Base-by-base conservation (phyloP, 345 rosid species). In the Turritis glabra region DNA sequence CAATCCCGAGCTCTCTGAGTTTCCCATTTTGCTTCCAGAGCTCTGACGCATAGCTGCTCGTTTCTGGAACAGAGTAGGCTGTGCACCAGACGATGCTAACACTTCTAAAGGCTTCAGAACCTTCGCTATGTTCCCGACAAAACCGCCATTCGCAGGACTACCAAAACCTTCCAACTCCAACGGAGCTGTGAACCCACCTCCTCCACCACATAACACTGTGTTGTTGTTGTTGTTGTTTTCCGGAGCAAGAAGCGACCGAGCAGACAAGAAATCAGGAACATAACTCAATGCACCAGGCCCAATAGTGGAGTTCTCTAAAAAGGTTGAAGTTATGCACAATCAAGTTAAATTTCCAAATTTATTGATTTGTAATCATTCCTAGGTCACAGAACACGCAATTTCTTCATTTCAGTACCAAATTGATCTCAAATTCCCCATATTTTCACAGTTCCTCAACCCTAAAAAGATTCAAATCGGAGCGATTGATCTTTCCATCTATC, bases 61-160 rank as follows among this genome's bases (percentile, higher is more conserved):
- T 76, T 90, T 90, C 83, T 89, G 95, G 59, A 93, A 93, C 82
- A 93, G 80, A 72, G 91, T 90, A 22, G 89, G 90, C 32, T 82
- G 93, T 0, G 85, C 83, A 55, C 84, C 88, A 55, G 77, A 71
- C 7, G 86, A 80, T 17, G 93, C 85, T 68, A 84, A 78, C 11
- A 81, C 86, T 54, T 88, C 90, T 15, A 90, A 81, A 54, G 92
- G 88, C 75, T 80, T 83, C 79, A 84, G 76, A 58, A 76, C 69
- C 70, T 84, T 84, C 5, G 77, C 77, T 69, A 80, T 82, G 76
- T 77, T 81, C 29, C 74, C 80, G 0, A 44, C 75, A 47, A 81
- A 79, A 27, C 79, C 60, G 2, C 77, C 74, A 64, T 62, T 83
- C 5, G 67, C 80, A 15, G 87, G 63, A 37, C 86, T 83, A 27